Evolutionary conservation across 305 asterid species (phyloP).

Genomic region (Fraxinus platypoda): DNA sequence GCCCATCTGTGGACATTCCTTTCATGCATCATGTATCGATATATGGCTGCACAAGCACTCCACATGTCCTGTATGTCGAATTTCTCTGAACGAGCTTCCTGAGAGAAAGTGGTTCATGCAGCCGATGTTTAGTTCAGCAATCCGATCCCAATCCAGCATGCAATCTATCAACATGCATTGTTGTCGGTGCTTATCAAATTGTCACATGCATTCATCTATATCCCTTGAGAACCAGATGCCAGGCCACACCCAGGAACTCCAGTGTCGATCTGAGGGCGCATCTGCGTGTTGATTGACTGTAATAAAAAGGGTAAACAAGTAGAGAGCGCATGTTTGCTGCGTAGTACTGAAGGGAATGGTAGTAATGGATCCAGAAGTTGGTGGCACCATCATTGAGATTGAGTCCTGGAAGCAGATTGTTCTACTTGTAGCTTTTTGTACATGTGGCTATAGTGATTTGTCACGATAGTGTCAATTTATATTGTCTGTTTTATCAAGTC

Average conservation of each 20-base stretch:
- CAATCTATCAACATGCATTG: conserved; percentile 35
- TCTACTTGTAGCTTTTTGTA: conserved; percentile 20
- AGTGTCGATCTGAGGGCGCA: conserved; percentile 22
- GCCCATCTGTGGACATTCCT: conserved; percentile 75
- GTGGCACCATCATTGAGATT: neutral
- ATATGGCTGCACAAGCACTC: conserved; percentile 77
- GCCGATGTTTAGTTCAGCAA: conserved; percentile 53
- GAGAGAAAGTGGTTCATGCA: conserved; percentile 55
- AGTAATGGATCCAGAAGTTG: neutral
- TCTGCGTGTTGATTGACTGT: conserved; percentile 9
- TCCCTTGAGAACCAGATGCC: conserved; percentile 22
- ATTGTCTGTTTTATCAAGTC: neutral
- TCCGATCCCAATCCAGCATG: conserved; percentile 43
- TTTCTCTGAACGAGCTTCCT: conserved; percentile 47
- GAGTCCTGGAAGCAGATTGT: conserved; percentile 6
- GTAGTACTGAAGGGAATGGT: neutral
- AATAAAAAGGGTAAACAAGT: conserved; percentile 28
- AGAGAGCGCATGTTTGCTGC: conserved; percentile 26
- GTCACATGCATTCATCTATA: conserved; percentile 32
- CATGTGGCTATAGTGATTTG: conserved; percentile 22
- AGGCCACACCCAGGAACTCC: conserved; percentile 22
- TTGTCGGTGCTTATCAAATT: conserved; percentile 41
- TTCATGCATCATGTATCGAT: conserved; percentile 71
- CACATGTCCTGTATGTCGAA: conserved; percentile 80
- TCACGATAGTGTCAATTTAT: neutral